These are phyloP conservation scores for Polygonum aviculare DNA, from an alignment of 148 eudicot genomes.

Conservation along the genomic window DNA sequence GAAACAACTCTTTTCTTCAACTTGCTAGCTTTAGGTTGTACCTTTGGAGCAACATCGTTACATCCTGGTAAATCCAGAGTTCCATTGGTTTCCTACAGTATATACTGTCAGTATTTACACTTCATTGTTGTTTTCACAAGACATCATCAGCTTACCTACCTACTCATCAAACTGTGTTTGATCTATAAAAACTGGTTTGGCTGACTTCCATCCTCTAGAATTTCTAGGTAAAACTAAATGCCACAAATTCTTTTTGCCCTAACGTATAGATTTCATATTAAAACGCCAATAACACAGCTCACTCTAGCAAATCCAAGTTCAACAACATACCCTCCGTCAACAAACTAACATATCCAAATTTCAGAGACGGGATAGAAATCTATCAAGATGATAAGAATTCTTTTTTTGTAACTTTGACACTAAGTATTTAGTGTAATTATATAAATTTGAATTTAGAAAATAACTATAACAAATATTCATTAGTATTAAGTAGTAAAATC, in stretches of 20 bases:
- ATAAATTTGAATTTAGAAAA: too few species aligned
- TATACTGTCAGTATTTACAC: conserved; percentile 22
- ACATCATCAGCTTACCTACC: neutral
- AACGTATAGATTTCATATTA: too few species aligned
- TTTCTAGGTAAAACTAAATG: neutral
- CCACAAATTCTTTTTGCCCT: neutral
- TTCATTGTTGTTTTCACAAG: neutral
- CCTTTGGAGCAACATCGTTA: conserved; percentile 30
- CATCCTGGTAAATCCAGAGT: conserved; percentile 20
- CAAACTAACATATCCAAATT: too few species aligned
- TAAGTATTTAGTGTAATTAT: too few species aligned
- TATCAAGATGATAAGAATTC: too few species aligned
- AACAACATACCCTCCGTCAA: too few species aligned
- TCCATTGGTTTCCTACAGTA: conserved; percentile 47
- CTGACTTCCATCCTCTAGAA: neutral
- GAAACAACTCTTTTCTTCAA: conserved; percentile 65
- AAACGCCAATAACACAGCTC: neutral
- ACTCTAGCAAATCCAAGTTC: too few species aligned
- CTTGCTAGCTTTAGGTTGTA: conserved; percentile 45
- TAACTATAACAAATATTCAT: too few species aligned
- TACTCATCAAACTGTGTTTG: neutral
- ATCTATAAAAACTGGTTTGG: neutral
- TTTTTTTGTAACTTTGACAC: too few species aligned
- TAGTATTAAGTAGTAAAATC: too few species aligned
- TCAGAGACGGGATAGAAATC: too few species aligned